phyloP scores from a whole-genome alignment of 179 eudicot species.

The Beta macrorhiza region DNA sequence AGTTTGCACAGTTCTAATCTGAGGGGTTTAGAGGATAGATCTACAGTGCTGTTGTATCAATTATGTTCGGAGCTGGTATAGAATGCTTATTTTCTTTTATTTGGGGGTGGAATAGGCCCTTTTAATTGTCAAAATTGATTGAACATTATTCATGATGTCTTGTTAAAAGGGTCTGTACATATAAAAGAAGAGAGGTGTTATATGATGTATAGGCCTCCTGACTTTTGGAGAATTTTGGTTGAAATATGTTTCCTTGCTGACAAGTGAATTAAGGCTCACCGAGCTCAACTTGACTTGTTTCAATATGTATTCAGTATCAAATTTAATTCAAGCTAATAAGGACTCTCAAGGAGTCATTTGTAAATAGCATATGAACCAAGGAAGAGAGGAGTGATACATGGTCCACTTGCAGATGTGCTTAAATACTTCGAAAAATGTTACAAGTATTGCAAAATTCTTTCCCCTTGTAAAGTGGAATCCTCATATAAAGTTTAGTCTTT shows the following conservation, averaged over 20 bases:
- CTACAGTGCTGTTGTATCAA: slow-evolving; percentile 26
- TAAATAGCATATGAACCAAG: too few relatives aligned
- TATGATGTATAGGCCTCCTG: slow-evolving; percentile 20
- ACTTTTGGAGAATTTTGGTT: slow-evolving; percentile 18
- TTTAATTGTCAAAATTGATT: slow-evolving; percentile 17
- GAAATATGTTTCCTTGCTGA: background rate
- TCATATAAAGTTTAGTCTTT: too few relatives aligned
- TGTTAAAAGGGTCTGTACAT: slow-evolving; percentile 29
- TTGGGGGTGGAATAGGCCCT: background rate
- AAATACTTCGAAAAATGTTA: too few relatives aligned
- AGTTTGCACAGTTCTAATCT: slow-evolving; percentile 10
- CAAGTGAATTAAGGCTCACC: too few relatives aligned
- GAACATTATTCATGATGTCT: slow-evolving; percentile 1
- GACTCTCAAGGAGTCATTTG: too few relatives aligned
- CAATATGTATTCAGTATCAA: too few relatives aligned
- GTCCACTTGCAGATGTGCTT: too few relatives aligned
- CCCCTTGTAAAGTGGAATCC: too few relatives aligned
- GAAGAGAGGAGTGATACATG: too few relatives aligned
- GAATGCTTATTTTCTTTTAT: slow-evolving; percentile 17
- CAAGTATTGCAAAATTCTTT: too few relatives aligned
- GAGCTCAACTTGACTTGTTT: too few relatives aligned
- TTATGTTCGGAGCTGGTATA: slow-evolving; percentile 2
- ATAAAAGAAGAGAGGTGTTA: slow-evolving; percentile 24
- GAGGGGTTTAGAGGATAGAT: slow-evolving; percentile 13
- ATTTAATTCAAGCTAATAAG: too few relatives aligned